phyloP scores from a whole-genome alignment of 306 rosid genomes.

The Fragaria vesca region DNA sequence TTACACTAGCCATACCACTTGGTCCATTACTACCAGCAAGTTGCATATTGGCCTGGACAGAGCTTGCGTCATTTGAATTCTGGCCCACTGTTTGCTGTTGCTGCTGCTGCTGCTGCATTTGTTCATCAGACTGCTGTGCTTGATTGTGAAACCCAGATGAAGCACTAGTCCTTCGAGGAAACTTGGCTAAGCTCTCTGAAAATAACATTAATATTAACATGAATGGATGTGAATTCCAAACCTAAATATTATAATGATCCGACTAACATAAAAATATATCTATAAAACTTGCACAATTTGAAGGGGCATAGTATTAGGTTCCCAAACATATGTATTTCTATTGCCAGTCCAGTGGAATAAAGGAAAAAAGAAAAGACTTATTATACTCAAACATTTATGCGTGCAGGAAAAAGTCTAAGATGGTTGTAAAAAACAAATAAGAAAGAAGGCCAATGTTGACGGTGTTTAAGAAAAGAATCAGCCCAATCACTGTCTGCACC shows the following conservation, averaged over 20 bases:
- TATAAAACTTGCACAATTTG: background rate
- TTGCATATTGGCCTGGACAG: conserved; percentile 66
- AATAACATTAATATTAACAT: conserved; percentile 17
- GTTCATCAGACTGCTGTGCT: conserved; percentile 71
- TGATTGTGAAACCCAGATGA: conserved; percentile 66
- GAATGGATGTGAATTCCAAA: background rate
- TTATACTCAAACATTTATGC: background rate
- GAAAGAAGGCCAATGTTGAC: background rate
- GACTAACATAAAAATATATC: background rate
- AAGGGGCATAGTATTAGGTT: background rate
- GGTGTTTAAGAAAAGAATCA: background rate
- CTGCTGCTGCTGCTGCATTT: conserved; percentile 50
- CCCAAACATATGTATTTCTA: background rate
- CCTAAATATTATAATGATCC: background rate
- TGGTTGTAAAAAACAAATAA: background rate
- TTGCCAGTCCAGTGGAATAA: background rate
- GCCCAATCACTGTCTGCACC: background rate
- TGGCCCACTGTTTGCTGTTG: conserved; percentile 54
- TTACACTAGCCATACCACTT: conserved; percentile 78
- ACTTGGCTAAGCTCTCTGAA: conserved; percentile 87
- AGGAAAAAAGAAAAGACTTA: background rate
- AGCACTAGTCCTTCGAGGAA: conserved; percentile 72
- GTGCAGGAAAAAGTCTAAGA: background rate
- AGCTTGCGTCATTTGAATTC: conserved; percentile 53
- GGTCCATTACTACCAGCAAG: conserved; percentile 42